These are phyloP conservation scores for Nannochloris sp. DNA, from an alignment of 139 green algal species.

Conservation along the genomic window DNA sequence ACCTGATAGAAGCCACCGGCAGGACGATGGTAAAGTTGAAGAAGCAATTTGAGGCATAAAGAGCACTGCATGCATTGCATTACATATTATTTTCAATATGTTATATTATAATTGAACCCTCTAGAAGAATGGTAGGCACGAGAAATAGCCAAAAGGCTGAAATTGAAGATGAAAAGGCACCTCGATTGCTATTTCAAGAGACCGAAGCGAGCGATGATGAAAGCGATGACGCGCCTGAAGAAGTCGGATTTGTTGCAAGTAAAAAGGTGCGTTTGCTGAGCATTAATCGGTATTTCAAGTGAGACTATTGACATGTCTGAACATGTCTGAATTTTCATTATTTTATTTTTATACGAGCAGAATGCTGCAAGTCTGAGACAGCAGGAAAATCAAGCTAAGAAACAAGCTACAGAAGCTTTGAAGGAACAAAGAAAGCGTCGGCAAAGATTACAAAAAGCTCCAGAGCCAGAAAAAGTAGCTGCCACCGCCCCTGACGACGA, in stretches of 20 bases:
- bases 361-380: not conserved
- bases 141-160: not conserved
- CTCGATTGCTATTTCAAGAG: not conserved
- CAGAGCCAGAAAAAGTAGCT: not conserved
- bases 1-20: too few species aligned
- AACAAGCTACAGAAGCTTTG: not conserved
- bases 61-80: not conserved
- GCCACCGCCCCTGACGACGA: not conserved
- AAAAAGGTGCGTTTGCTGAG: slow-evolving; percentile 1
- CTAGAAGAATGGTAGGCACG: not conserved
- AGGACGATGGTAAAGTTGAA: too few species aligned
- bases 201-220: not conserved
- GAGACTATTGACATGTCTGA: not conserved
- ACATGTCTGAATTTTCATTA: not conserved
- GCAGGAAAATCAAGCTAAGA: not conserved
- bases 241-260: not conserved
- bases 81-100: not conserved
- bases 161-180: not conserved
- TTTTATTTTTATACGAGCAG: not conserved
- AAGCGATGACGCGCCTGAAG: slow-evolving; percentile 11
- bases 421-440: not conserved
- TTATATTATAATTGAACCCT: not conserved
- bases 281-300: not conserved
- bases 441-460: not conserved
- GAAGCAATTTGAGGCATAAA: too few species aligned